Evolutionary conservation across 2,329 filamentous ascomycete species (phyloP).

Genomic region (Scortechinia acanthostroma): DNA sequence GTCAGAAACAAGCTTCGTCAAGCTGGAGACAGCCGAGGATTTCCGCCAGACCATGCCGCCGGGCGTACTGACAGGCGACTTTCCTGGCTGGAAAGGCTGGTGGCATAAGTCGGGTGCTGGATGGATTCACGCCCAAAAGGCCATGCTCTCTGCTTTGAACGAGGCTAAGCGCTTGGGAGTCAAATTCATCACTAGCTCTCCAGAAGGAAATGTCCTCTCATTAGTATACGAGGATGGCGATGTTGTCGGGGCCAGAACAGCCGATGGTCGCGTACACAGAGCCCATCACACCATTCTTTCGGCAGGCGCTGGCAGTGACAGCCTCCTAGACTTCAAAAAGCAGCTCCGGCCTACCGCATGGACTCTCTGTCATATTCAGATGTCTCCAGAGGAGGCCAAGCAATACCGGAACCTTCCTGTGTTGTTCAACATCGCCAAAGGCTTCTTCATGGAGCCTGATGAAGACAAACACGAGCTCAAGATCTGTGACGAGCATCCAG

Average conservation of each 20-base stretch:
- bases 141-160: constrained; percentile 30
- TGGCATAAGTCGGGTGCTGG: constrained; percentile 33
- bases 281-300: constrained; percentile 34
- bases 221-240: constrained; percentile 26
- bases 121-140: constrained; percentile 43
- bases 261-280: constrained; percentile 23
- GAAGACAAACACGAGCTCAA: constrained; percentile 34
- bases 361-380: constrained; percentile 39
- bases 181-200: constrained; percentile 30
- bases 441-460: constrained; percentile 36
- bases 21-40: constrained; percentile 29
- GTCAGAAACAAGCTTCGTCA: not conserved
- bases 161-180: constrained; percentile 37
- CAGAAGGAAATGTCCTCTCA: constrained; percentile 23
- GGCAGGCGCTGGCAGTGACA: constrained; percentile 33
- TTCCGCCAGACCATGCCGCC: constrained; percentile 41
- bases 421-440: constrained; percentile 31
- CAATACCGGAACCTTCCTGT: constrained; percentile 35
- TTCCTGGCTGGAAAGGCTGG: constrained; percentile 40
- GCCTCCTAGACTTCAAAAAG: constrained; percentile 35
- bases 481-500: constrained; percentile 46
- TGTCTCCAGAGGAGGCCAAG: constrained; percentile 30
- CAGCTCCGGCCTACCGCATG: constrained; percentile 42
- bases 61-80: constrained; percentile 38
- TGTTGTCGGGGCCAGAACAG: constrained; percentile 29